Percentiles rank a stretch among this genome's conserved stretches.
Conservation (phyloP, 176 grass and related monocot genomes). For the Oryza longistaminata region DNA sequence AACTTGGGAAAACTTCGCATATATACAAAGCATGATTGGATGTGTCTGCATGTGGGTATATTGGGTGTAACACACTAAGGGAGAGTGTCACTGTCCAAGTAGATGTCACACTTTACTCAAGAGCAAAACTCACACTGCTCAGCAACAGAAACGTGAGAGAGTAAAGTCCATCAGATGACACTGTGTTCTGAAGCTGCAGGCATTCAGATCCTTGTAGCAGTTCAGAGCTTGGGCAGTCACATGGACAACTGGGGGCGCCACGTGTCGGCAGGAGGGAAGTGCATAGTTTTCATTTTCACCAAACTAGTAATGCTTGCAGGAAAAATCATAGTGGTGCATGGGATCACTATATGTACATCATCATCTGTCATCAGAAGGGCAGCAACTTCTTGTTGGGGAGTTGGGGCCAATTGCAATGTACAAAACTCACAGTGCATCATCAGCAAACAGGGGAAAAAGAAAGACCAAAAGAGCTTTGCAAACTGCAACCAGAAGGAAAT, state of each 20-base stretch:
- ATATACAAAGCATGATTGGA: constrained; percentile 21
- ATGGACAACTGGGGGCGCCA: background rate
- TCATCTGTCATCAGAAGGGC: constrained; percentile 31
- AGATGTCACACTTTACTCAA: background rate
- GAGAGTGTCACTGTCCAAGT: background rate
- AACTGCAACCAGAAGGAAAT: constrained; percentile 45
- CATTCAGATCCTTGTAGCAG: constrained; percentile 11
- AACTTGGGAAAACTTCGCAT: background rate
- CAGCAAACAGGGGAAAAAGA: constrained; percentile 43
- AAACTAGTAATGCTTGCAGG: constrained; percentile 41
- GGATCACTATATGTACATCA: constrained; percentile 53
- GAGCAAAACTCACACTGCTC: constrained; percentile 8
- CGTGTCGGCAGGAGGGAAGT: background rate
- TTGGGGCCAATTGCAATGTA: constrained; percentile 52
- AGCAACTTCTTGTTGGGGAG: constrained; percentile 31
- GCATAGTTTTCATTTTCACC: background rate
- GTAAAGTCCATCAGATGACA: background rate
- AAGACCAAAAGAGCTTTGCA: constrained; percentile 28
- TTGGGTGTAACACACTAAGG: background rate
- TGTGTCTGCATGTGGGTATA: background rate
- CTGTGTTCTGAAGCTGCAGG: background rate
- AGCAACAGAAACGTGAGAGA: constrained; percentile 5
- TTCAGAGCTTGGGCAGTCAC: background rate
- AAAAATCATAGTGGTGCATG: constrained; percentile 38
- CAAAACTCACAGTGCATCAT: constrained; percentile 62